Percentiles rank a stretch among this genome's conserved stretches.
Evolutionary conservation across 176 grass and related monocot genomes (phyloP).

Genomic region (Oryza nivara): DNA sequence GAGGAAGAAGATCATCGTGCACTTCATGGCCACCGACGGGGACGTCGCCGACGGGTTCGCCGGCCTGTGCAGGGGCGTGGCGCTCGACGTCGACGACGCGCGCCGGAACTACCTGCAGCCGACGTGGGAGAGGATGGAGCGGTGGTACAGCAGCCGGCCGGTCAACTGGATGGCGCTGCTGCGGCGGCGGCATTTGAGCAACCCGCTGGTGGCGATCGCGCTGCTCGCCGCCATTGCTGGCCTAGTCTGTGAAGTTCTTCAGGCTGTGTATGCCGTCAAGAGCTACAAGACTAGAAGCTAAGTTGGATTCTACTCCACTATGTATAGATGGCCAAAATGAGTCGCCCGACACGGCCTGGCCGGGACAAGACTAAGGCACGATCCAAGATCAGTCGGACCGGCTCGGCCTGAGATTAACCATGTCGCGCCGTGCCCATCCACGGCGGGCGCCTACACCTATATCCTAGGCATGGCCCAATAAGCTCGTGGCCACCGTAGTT

Average conservation of each 20-base stretch:
- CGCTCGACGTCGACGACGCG: background rate
- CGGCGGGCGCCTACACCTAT: too few relatives aligned
- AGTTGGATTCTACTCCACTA: too few relatives aligned
- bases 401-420: too few relatives aligned
- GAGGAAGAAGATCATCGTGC: background rate
- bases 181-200: background rate
- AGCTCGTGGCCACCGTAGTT: too few relatives aligned
- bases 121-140: background rate
- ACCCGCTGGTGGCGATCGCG: background rate
- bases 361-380: too few relatives aligned
- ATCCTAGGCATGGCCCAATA: too few relatives aligned
- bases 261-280: background rate
- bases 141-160: background rate
- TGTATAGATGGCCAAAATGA: too few relatives aligned
- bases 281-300: background rate
- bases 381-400: too few relatives aligned
- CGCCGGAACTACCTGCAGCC: background rate
- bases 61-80: background rate
- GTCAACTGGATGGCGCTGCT: background rate
- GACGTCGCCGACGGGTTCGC: background rate
- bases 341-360: too few relatives aligned
- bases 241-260: background rate
- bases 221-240: background rate
- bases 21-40: background rate
- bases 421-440: too few relatives aligned